Conservation (phyloP, 2,329 filamentous ascomycete species). For the Chrysosphaeria jannelii region DNA sequence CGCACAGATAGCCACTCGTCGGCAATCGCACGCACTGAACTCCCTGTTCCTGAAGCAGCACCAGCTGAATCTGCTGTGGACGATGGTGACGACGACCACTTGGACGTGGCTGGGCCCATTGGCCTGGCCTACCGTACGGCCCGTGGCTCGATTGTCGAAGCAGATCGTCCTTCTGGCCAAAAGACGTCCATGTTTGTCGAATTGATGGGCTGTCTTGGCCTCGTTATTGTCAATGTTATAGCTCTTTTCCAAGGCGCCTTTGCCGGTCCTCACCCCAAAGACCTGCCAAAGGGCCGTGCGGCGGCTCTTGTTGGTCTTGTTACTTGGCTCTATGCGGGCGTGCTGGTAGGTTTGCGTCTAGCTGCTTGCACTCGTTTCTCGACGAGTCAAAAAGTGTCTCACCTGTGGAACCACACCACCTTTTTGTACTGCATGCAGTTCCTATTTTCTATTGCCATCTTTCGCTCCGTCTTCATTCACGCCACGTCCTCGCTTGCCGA, state of each 20-base stretch:
- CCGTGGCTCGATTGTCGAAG: conserved; percentile 33
- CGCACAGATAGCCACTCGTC: conserved; percentile 3
- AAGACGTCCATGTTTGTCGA: conserved; percentile 41
- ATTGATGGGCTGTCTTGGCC: conserved; percentile 38
- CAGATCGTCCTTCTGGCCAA: conserved; percentile 50
- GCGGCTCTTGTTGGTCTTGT: conserved; percentile 35
- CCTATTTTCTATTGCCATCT: conserved; percentile 43
- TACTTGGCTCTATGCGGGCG: conserved; percentile 55
- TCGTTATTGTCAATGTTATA: conserved; percentile 37
- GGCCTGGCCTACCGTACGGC: conserved; percentile 28
- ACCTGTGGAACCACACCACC: conserved; percentile 81
- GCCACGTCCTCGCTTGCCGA: conserved; percentile 32
- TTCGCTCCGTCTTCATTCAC: conserved; percentile 65
- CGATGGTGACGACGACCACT: conserved; percentile 22
- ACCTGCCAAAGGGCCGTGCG: conserved; percentile 10
- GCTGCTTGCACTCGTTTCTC: too few relatives aligned
- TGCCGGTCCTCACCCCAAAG: conserved; percentile 20
- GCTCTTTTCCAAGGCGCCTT: conserved; percentile 30
- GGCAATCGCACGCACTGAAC: conserved; percentile 15
- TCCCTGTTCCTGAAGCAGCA: conserved; percentile 18
- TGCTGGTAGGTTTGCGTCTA: conserved; percentile 43
- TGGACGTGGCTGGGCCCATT: conserved; percentile 24
- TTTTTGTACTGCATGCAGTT: conserved; percentile 58
- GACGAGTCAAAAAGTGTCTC: too few relatives aligned
- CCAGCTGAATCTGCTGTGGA: conserved; percentile 17